Base-by-base conservation (phyloP, 495 filamentous ascomycete species). In the Annulohypoxylon maeteangense region DNA sequence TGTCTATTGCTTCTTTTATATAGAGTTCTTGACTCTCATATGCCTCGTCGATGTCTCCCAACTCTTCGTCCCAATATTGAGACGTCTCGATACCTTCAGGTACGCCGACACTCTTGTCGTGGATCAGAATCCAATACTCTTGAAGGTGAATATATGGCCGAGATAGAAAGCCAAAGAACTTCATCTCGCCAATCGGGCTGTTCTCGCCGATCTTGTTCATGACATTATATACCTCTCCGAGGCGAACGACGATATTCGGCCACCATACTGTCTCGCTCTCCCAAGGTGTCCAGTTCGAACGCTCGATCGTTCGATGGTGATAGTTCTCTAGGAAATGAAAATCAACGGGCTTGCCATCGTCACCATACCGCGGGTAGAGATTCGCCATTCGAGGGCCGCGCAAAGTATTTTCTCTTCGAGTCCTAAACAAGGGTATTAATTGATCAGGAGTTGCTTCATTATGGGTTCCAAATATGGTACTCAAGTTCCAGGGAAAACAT, bases 241-340 rank as follows among this genome's bases (percentile, higher is more conserved):
- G 62, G 4, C 50, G 36, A 3, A 65, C 62, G 2, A 64, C 36
- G 25, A 64, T 2, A 22, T 64, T 54, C 10, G 61, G 61, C 61
- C 61, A 64, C 48, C 34, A 44, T 14, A 65, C 50, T 4, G 25
- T 11, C 5, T 7, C 11, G 6, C 34, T 7, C 20, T 65, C 50
- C 1, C 7, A 16, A 4, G 50, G 62, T 11, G 40, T 14, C 0
- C 32, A n/a, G 11, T 65, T 50, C 3, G 27, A 38, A 1, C 3
- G 25, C n/a, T 65, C 62, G 7, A 55, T 8, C 4, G 5, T 7
- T 27, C 51, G 25, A 6, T 29, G 34, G 5, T 65, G 62, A 10
- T 65, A 65, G 50, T 56, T 65, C 16, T 47, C 36, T 0, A 65
- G 31, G 16, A 45, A 65, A 27, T 65, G 62, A 34, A 55, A 65